These are phyloP conservation scores for Fraxinus platypoda DNA, from an alignment of 305 asterid species.

Conservation along the genomic window DNA sequence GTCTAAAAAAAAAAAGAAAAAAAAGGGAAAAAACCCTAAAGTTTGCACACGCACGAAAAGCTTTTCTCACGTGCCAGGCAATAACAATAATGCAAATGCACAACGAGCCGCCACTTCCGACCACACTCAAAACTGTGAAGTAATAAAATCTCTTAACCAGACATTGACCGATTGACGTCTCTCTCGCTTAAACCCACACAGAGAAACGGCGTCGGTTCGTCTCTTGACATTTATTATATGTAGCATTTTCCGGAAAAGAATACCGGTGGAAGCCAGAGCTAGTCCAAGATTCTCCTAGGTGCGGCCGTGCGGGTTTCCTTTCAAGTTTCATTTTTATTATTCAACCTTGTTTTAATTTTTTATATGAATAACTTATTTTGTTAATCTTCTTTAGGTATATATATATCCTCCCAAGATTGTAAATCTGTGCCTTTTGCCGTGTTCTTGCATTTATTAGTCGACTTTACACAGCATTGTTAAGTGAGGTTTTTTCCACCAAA, in stretches of 20 bases:
- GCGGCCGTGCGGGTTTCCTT: neutral
- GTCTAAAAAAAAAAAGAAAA: too few relatives aligned
- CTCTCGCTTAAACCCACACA: neutral
- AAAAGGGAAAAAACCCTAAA: neutral
- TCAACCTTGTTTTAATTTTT: neutral
- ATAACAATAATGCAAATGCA: neutral
- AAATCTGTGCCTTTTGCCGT: conserved; percentile 13
- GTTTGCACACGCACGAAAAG: neutral
- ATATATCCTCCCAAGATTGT: conserved; percentile 7
- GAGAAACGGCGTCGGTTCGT: conserved; percentile 25
- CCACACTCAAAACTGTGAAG: conserved; percentile 1
- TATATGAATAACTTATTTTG: neutral
- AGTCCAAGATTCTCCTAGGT: conserved; percentile 14
- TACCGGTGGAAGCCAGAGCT: conserved; percentile 1
- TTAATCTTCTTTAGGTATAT: conserved; percentile 12
- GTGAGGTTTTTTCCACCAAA: conserved; percentile 3
- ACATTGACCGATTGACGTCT: conserved; percentile 3
- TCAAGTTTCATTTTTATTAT: neutral
- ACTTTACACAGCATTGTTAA: conserved; percentile 16
- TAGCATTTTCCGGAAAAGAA: neutral
- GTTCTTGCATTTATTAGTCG: conserved; percentile 34
- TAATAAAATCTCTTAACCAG: neutral
- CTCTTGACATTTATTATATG: conserved; percentile 9
- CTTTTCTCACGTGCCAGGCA: conserved; percentile 26
- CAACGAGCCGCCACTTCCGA: conserved; percentile 40